A percentile compares a stretch with the other conserved stretches of the same genome.
These are phyloP conservation scores for Linum lewisii DNA, from an alignment of 345 rosid species.

Conservation along the genomic window DNA sequence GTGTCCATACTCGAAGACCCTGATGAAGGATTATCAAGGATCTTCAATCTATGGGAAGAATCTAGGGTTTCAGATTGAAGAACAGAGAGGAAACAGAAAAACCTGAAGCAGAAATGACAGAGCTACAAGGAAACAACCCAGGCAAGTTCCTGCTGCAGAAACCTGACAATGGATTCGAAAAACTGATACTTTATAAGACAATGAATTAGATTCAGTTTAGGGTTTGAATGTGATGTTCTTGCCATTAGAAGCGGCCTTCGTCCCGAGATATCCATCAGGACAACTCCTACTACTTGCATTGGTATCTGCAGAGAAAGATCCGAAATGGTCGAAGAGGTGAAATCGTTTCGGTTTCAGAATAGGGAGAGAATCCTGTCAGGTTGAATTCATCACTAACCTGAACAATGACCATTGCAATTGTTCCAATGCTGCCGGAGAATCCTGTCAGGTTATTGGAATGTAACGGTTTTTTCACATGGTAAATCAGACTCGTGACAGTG, in stretches of 20 bases:
- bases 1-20: background rate
- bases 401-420: constrained; percentile 55
- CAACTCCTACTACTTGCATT: constrained; percentile 52
- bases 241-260: constrained; percentile 73
- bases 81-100: background rate
- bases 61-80: background rate
- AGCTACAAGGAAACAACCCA: constrained; percentile 57
- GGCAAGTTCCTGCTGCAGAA: constrained; percentile 76
- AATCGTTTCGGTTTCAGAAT: background rate
- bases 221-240: constrained; percentile 1
- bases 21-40: background rate
- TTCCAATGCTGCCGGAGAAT: constrained; percentile 60
- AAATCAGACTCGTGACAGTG: too few relatives aligned
- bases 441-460: constrained; percentile 48
- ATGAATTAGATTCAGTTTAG: background rate
- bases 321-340: background rate
- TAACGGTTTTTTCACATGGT: too few relatives aligned
- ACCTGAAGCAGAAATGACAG: constrained; percentile 53
- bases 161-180: constrained; percentile 35
- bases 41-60: background rate
- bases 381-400: constrained; percentile 64
- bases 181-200: background rate
- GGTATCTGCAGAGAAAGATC: constrained; percentile 43
- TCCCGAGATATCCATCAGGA: constrained; percentile 66
- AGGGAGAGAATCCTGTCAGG: too few relatives aligned